These are phyloP conservation scores for Teunomyces lycoperdinae DNA, from an alignment of 805 yeast genomes.

Conservation along the genomic window DNA sequence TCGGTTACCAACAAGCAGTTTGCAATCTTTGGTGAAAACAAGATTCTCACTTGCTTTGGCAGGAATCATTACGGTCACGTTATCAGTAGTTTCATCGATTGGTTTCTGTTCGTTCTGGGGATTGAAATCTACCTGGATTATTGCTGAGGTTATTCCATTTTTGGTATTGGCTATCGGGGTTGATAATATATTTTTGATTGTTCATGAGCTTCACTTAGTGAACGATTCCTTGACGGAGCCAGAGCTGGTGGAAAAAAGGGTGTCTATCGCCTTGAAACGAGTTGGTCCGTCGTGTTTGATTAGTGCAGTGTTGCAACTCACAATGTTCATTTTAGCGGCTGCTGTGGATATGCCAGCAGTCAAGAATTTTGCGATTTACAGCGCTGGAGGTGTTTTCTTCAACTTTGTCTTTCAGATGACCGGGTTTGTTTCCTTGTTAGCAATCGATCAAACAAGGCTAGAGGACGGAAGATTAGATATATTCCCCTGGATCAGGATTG, in stretches of 20 bases:
- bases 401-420: slow-evolving; percentile 81
- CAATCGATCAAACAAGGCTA: slow-evolving; percentile 61
- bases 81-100: slow-evolving; percentile 79
- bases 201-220: slow-evolving; percentile 68
- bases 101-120: slow-evolving; percentile 79
- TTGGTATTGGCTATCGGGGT: slow-evolving; percentile 93
- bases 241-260: slow-evolving; percentile 49
- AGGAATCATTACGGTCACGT: slow-evolving; percentile 79
- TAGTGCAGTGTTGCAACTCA: slow-evolving; percentile 74
- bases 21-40: slow-evolving; percentile 43
- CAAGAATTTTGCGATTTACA: slow-evolving; percentile 84
- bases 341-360: slow-evolving; percentile 95
- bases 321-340: slow-evolving; percentile 76
- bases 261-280: slow-evolving; percentile 62
- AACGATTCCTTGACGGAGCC: slow-evolving; percentile 39
- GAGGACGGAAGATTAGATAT: slow-evolving; percentile 61
- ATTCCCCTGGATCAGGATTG: slow-evolving; percentile 48
- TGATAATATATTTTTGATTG: slow-evolving; percentile 84
- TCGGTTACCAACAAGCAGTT: slow-evolving; percentile 40
- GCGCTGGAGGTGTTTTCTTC: slow-evolving; percentile 79
- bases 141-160: slow-evolving; percentile 96
- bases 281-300: slow-evolving; percentile 87
- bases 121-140: slow-evolving; percentile 81
- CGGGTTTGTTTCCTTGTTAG: slow-evolving; percentile 68
- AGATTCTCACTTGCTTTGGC: slow-evolving; percentile 74